A percentile compares a stretch with the other conserved stretches of the same genome.
Conservation (phyloP, 2,329 filamentous ascomycete genomes). For the Sporothrix euskadiensis region DNA sequence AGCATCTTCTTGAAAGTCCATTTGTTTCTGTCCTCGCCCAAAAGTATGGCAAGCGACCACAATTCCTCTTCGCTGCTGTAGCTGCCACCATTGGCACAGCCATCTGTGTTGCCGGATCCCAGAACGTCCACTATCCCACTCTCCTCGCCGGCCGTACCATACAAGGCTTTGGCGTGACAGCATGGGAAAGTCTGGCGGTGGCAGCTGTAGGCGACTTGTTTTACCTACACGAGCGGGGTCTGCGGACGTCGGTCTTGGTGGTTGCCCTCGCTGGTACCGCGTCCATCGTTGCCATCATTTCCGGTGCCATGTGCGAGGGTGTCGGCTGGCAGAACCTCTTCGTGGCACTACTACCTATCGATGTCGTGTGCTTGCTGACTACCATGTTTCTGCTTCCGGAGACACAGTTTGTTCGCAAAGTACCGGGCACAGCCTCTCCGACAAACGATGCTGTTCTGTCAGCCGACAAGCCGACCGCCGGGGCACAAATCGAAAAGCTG, state of each 20-base stretch:
- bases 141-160: constrained; percentile 40
- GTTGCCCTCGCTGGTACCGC: constrained; percentile 38
- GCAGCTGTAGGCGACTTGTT: constrained; percentile 41
- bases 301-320: constrained; percentile 36
- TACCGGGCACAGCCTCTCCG: background rate
- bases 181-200: constrained; percentile 40
- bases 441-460: background rate
- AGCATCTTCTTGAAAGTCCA: constrained; percentile 10
- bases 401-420: constrained; percentile 33
- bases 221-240: constrained; percentile 39
- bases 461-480: background rate
- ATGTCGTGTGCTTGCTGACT: constrained; percentile 35
- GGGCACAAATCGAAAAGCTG: background rate
- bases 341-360: constrained; percentile 38
- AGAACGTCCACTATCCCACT: constrained; percentile 36
- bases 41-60: constrained; percentile 41
- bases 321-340: constrained; percentile 39
- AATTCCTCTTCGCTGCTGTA: constrained; percentile 39
- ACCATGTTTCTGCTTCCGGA: constrained; percentile 39
- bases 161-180: constrained; percentile 40
- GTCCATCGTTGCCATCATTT: constrained; percentile 38
- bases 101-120: constrained; percentile 38
- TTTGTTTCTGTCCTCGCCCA: constrained; percentile 40
- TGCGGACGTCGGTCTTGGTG: constrained; percentile 39
- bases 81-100: constrained; percentile 37